These are phyloP conservation scores for Eucalyptus urophylla DNA, from an alignment of 345 rosid genomes.

Conservation along the genomic window DNA sequence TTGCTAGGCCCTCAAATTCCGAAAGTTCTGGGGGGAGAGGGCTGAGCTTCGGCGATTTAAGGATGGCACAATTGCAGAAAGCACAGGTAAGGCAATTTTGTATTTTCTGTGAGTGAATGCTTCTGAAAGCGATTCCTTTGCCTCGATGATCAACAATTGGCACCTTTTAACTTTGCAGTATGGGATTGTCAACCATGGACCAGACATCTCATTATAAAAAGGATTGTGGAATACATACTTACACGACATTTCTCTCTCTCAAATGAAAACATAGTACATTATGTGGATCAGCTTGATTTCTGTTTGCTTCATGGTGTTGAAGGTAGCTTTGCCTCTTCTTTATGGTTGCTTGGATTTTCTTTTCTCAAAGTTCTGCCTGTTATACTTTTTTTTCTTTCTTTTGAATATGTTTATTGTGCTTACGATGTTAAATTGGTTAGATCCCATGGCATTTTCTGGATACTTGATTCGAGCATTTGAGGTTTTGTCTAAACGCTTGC, in stretches of 20 bases:
- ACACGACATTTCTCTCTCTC: conserved; percentile 55
- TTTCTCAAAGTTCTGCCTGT: neutral
- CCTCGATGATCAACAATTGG: neutral
- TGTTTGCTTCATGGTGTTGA: conserved; percentile 46
- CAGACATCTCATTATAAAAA: conserved; percentile 69
- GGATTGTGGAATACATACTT: conserved; percentile 54
- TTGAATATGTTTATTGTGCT: neutral
- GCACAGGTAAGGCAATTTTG: conserved; percentile 47
- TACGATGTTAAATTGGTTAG: conserved; percentile 18
- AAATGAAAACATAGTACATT: conserved; percentile 36
- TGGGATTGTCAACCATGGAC: conserved; percentile 72
- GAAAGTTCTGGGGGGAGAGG: conserved; percentile 84
- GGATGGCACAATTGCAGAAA: conserved; percentile 94
- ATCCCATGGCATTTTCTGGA: conserved; percentile 54
- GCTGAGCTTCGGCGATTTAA: conserved; percentile 88
- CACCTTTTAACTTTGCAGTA: conserved; percentile 23
- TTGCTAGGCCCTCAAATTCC: conserved; percentile 53
- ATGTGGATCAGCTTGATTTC: conserved; percentile 91
- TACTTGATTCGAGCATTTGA: conserved; percentile 59
- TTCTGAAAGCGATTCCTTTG: neutral
- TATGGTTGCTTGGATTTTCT: neutral
- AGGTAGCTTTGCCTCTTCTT: conserved; percentile 28
- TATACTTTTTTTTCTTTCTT: neutral
- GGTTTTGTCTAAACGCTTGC: conserved; percentile 59
- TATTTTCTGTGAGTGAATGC: neutral